phyloP scores from a whole-genome alignment of 2,329 filamentous ascomycete genomes.

The Arthrobotrys musiformis region DNA sequence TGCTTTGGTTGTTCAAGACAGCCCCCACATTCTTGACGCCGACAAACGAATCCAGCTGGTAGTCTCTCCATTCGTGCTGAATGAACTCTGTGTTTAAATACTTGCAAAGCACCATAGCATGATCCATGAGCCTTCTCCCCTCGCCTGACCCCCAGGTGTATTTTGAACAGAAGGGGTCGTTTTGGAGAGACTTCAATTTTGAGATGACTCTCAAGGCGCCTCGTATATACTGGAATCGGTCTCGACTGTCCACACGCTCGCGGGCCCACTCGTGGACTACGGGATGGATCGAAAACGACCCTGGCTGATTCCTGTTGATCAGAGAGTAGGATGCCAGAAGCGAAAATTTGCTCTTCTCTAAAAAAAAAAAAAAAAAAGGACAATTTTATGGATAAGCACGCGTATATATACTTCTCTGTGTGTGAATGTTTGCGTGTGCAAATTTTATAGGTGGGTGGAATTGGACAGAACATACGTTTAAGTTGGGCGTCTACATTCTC shows the following conservation, averaged over 20 bases:
- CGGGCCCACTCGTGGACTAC: slow-evolving; percentile 55
- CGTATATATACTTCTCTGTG: too few species aligned
- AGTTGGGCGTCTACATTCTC: neutral
- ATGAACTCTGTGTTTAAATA: neutral
- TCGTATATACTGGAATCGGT: neutral
- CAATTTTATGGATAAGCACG: too few species aligned
- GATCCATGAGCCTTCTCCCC: neutral
- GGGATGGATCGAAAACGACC: slow-evolving; percentile 42
- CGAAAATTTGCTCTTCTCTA: slow-evolving; percentile 13
- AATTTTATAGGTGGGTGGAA: too few species aligned
- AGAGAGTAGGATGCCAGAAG: slow-evolving; percentile 25
- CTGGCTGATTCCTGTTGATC: neutral
- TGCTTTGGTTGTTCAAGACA: neutral
- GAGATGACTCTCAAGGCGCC: neutral
- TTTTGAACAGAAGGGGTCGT: neutral
- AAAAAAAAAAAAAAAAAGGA: too few species aligned
- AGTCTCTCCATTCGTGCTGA: neutral
- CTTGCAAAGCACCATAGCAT: neutral
- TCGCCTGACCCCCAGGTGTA: neutral
- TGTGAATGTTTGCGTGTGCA: too few species aligned
- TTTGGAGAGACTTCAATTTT: neutral
- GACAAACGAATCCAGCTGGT: neutral
- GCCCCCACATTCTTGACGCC: neutral
- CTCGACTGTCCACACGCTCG: neutral
- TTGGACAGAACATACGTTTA: slow-evolving; percentile 7